Evolutionary conservation across 495 filamentous ascomycete species (phyloP).

Genomic region (Pyrenula massariospora): DNA sequence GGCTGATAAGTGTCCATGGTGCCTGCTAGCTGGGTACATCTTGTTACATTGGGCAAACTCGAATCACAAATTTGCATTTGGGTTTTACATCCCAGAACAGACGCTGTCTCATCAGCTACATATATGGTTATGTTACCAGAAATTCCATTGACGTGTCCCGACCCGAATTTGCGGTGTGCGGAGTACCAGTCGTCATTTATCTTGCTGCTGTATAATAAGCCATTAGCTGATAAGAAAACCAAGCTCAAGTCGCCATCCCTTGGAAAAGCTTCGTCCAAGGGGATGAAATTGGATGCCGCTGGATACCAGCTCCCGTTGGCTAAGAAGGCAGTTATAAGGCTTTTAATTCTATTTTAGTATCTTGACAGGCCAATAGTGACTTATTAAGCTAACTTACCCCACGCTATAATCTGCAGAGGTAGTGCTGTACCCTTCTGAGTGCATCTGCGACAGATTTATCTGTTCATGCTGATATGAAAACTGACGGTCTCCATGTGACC

Average conservation of each 20-base stretch:
- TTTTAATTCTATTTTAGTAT: neutral
- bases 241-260: neutral
- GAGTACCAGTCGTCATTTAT: neutral
- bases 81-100: neutral
- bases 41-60: neutral
- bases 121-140: neutral
- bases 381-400: neutral
- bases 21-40: neutral
- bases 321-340: neutral
- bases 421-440: neutral
- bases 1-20: neutral
- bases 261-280: neutral
- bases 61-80: neutral
- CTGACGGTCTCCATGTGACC: neutral
- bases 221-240: neutral
- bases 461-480: neutral
- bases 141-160: neutral
- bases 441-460: neutral
- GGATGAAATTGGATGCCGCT: neutral
- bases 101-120: neutral
- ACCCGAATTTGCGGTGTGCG: neutral
- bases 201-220: neutral
- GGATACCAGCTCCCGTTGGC: neutral
- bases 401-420: neutral
- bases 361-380: neutral